These are phyloP conservation scores for Monosporascus sp. DNA, from an alignment of 2,329 filamentous ascomycete species.

Conservation along the genomic window DNA sequence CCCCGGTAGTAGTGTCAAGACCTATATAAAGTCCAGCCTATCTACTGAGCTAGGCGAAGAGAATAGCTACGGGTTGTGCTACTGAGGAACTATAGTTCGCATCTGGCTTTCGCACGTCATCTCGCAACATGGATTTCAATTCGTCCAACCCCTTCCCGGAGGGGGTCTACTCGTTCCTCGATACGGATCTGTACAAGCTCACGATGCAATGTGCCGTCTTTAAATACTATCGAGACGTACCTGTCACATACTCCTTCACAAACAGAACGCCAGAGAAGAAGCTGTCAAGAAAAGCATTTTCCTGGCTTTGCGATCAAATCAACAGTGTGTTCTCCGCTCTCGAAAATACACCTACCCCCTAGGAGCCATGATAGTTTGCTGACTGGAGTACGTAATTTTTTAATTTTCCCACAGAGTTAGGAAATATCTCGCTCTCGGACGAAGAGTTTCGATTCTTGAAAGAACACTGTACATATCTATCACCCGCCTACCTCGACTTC, in stretches of 20 bases:
- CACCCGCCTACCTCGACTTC: constrained; percentile 70
- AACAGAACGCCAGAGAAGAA: constrained; percentile 95
- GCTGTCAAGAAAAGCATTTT: constrained; percentile 74
- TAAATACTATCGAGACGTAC: constrained; percentile 79
- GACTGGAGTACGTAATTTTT: constrained; percentile 5
- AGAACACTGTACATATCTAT: constrained; percentile 75
- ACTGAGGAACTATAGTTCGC: too few relatives aligned
- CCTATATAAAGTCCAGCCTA: too few relatives aligned
- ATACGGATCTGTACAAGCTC: constrained; percentile 87
- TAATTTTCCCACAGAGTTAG: constrained; percentile 63
- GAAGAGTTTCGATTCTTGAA: constrained; percentile 79
- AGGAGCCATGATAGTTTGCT: too few relatives aligned
- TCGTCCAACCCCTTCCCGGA: constrained; percentile 63
- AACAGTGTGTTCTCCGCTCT: constrained; percentile 51
- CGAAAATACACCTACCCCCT: background rate
- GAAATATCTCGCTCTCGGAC: constrained; percentile 69
- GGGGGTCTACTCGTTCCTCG: constrained; percentile 76
- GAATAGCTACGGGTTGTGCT: too few relatives aligned
- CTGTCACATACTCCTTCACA: constrained; percentile 89
- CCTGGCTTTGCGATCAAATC: constrained; percentile 81
- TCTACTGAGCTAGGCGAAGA: too few relatives aligned
- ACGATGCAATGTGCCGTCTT: constrained; percentile 98
- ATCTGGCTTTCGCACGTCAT: too few relatives aligned
- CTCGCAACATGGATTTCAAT: constrained; percentile 55
- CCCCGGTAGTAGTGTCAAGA: too few relatives aligned